These are phyloP conservation scores for Podospora appendiculata DNA, from an alignment of 495 filamentous ascomycete species.

Conservation along the genomic window DNA sequence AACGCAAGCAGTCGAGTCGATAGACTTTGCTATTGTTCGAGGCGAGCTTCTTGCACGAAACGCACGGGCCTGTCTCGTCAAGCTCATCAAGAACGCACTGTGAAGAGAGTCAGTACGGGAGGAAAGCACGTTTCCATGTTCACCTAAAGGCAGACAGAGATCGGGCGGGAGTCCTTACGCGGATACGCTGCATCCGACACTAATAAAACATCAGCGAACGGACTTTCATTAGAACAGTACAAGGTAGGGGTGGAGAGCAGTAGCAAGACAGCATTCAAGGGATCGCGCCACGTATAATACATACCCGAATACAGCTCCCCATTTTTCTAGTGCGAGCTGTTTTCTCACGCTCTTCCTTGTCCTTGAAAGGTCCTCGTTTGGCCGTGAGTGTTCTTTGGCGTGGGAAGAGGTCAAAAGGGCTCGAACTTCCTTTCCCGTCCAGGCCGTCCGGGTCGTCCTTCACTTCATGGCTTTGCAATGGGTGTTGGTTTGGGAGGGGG, in stretches of 20 bases:
- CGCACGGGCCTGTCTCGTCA: slow-evolving; percentile 33
- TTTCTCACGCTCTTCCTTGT: slow-evolving; percentile 32
- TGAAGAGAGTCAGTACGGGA: slow-evolving; percentile 3
- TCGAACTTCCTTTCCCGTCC: slow-evolving; percentile 4
- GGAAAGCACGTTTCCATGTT: no score
- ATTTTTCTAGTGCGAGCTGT: slow-evolving; percentile 44
- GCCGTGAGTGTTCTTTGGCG: slow-evolving; percentile 19
- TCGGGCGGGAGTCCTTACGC: slow-evolving; percentile 24
- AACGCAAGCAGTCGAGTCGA: slow-evolving; percentile 39
- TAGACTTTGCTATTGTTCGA: slow-evolving; percentile 29
- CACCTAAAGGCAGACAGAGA: no score
- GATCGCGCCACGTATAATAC: no score
- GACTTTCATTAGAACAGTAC: no score
- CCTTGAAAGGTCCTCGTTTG: slow-evolving; percentile 41
- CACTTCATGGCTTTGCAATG: slow-evolving; percentile 4
- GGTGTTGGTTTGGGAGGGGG: slow-evolving; percentile 2
- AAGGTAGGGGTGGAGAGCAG: no score
- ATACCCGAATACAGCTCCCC: slow-evolving; percentile 37
- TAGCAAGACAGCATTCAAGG: no score
- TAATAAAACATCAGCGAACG: no score
- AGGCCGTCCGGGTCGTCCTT: slow-evolving; percentile 8
- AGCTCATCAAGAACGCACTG: slow-evolving; percentile 39
- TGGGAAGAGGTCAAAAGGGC: slow-evolving; percentile 10
- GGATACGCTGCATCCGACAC: slow-evolving; percentile 48
- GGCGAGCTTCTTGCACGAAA: slow-evolving; percentile 39